These are phyloP conservation scores for Eremothecium coryli DNA, from an alignment of 1,139 yeast genomes.

Conservation along the genomic window DNA sequence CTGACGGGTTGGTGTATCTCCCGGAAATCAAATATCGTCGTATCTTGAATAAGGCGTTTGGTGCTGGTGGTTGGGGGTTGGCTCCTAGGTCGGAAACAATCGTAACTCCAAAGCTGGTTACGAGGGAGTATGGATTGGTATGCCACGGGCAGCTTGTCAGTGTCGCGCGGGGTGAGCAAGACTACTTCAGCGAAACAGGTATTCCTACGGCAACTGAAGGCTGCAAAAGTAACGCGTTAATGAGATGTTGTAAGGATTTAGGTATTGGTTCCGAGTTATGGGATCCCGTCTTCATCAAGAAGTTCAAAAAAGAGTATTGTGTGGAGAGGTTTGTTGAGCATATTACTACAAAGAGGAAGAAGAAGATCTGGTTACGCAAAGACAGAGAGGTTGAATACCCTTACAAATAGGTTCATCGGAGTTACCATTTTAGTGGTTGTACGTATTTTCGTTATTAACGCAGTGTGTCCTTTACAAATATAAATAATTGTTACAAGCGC, in stretches of 20 bases:
- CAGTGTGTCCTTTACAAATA: no score
- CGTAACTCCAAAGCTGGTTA: constrained; percentile 54
- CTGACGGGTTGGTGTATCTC: constrained; percentile 82
- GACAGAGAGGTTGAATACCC: constrained; percentile 76
- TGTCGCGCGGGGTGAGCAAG: constrained; percentile 93
- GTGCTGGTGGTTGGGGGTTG: constrained; percentile 98
- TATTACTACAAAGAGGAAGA: constrained; percentile 69
- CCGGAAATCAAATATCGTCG: constrained; percentile 95
- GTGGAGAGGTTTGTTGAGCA: constrained; percentile 85
- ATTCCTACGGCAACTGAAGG: constrained; percentile 96
- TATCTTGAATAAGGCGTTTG: constrained; percentile 79
- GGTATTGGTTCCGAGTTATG: constrained; percentile 95
- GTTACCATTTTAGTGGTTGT: not conserved
- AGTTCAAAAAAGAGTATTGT: constrained; percentile 66
- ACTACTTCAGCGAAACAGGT: constrained; percentile 77
- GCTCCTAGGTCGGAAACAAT: constrained; percentile 86
- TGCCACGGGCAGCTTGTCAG: constrained; percentile 85
- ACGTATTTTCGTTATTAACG: constrained; percentile 1
- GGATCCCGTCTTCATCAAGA: constrained; percentile 87
- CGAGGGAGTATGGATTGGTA: constrained; percentile 82
- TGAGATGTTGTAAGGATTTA: constrained; percentile 95
- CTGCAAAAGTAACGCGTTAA: constrained; percentile 89
- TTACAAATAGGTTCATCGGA: constrained; percentile 48
- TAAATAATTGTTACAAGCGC: no score
- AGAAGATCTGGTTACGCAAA: constrained; percentile 85